Evolutionary conservation across 2,329 filamentous ascomycete species (phyloP).

Genomic region (Thelonectria discophora): DNA sequence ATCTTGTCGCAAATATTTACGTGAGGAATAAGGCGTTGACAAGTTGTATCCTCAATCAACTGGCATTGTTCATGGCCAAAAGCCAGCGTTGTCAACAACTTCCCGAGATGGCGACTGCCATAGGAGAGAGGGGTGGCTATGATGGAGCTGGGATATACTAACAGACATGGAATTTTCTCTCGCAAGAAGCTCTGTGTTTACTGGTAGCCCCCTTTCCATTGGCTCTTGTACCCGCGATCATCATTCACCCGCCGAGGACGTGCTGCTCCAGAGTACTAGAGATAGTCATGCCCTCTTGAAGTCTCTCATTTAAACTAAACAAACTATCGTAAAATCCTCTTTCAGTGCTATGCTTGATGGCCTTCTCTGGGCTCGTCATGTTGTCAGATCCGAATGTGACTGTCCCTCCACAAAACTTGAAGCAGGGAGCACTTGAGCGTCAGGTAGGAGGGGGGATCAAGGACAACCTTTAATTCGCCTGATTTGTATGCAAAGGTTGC

Average conservation of each 20-base stretch:
- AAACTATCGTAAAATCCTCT: constrained; percentile 59
- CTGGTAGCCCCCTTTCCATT: constrained; percentile 31
- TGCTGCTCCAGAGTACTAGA: constrained; percentile 57
- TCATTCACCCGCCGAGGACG: constrained; percentile 62
- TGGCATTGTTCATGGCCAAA: too few species aligned
- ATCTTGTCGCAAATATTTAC: too few species aligned
- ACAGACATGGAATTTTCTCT: constrained; percentile 17
- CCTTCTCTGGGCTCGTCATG: constrained; percentile 55
- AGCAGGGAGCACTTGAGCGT: constrained; percentile 33
- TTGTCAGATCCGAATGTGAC: constrained; percentile 58
- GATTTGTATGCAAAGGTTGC: constrained; percentile 60
- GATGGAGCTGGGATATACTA: not conserved
- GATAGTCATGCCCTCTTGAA: constrained; percentile 62
- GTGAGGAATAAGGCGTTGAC: too few species aligned
- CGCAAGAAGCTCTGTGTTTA: constrained; percentile 28
- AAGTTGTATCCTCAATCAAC: too few species aligned
- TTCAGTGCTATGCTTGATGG: constrained; percentile 60
- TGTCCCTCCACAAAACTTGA: constrained; percentile 39
- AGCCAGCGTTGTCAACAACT: too few species aligned
- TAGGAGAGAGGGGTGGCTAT: too few species aligned
- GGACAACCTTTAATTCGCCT: constrained; percentile 56
- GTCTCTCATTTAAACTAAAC: constrained; percentile 62
- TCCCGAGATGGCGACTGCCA: too few species aligned
- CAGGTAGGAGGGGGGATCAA: constrained; percentile 41
- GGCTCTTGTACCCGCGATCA: constrained; percentile 45